Evolutionary conservation across 1,139 yeast species (phyloP), one percentile per base, ranked within the genome.

Genomic region (Saccharomyces hybrid): DNA sequence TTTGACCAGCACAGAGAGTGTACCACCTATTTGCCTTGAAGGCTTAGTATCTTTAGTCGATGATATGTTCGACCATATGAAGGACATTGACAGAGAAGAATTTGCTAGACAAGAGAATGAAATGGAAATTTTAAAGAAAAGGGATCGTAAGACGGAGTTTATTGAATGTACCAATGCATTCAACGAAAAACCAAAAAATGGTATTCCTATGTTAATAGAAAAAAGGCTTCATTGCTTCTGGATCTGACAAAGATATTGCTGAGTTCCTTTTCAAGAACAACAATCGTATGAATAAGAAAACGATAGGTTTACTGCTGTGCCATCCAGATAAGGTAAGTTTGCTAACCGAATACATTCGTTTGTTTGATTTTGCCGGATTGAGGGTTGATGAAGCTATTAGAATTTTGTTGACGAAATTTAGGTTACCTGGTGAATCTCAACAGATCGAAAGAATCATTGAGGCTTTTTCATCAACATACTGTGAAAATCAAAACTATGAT

Each of bases 381-480:
- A 78, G 99, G 64, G 90, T 95, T 1, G 99, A 95, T 70, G 98
- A 93, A 70, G 97, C 97, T 0, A 75, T 95, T 56, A 78, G 99
- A 63, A 79, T 88, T 53, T 71, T 95, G 58, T 76, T 95, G 61
- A 86, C 88, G 53, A 80, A 88, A 14, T 93, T 95, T 67, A 81
- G 99, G 70, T 77, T 95, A 54, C 99, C 99, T 0, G 99, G 99
- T 52, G 99, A 95, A 71, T 85, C 97, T 0, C 98, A 90, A 66
- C 97, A 89, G 68, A 93, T 95, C 68, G 98, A 91, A 69, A 80
- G 97, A 65, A 81, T 93, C 19, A 88, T 95, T 47, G 97, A 91
- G 65, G 77, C 82, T 21, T 93, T 95, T 72, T 91, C 96, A 4
- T 84, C 82, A 50, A 81, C 86, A 59, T 95, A 89, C 70, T 87